Conservation (phyloP, 768 basidiomycete genomes). For the Pholiota molesta region DNA sequence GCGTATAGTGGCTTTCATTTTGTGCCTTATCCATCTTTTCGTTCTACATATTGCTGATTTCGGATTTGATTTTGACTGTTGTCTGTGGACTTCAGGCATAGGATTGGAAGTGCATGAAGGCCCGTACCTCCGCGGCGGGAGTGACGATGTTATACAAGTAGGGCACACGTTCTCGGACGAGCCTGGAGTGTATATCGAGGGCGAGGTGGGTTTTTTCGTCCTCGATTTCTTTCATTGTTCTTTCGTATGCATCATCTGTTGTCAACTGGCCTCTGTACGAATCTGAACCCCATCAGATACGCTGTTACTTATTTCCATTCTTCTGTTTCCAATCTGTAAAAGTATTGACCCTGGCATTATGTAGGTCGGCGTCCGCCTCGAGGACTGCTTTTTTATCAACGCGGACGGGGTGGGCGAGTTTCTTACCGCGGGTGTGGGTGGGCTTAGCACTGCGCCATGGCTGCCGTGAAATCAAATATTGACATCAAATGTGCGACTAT, state of each 20-base stretch:
- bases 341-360: not conserved
- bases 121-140: constrained; percentile 80
- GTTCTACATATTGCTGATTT: constrained; percentile 3
- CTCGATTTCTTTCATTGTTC: not conserved
- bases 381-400: constrained; percentile 80
- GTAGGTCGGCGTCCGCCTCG: constrained; percentile 77
- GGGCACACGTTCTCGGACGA: constrained; percentile 86
- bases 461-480: constrained; percentile 28
- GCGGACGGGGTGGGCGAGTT: constrained; percentile 54
- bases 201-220: constrained; percentile 38
- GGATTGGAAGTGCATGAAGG: constrained; percentile 83
- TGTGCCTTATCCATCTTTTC: not conserved
- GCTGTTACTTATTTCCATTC: not conserved
- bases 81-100: constrained; percentile 56
- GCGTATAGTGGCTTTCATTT: constrained; percentile 17
- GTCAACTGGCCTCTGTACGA: no score
- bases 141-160: constrained; percentile 51
- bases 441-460: constrained; percentile 50
- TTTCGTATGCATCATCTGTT: not conserved
- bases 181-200: constrained; percentile 76
- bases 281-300: not conserved
- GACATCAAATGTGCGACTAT: no score
- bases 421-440: constrained; percentile 69
- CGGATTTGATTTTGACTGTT: not conserved
- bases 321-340: not conserved